A percentile compares a stretch with the other conserved stretches of the same genome.
Conservation (phyloP, 192 early-diverging fungal genomes). For the Coemansia sp. region DNA sequence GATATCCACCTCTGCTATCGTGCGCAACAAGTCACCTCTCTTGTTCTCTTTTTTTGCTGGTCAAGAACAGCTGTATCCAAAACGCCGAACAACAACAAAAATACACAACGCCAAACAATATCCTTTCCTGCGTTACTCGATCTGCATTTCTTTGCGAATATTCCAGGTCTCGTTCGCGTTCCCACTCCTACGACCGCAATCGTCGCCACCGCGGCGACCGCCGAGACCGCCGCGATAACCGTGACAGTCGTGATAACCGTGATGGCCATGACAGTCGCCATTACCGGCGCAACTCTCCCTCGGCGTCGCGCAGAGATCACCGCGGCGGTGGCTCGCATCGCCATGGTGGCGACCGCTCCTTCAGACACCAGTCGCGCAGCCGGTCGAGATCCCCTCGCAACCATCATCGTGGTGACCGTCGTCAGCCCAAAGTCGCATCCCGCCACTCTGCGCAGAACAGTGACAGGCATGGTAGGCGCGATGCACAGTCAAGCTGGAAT, state of each 20-base stretch:
- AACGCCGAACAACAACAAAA: background rate
- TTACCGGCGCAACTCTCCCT: constrained; percentile 10
- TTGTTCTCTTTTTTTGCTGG: background rate
- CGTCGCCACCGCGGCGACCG: constrained; percentile 16
- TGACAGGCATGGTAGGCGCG: background rate
- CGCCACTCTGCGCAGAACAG: constrained; percentile 11
- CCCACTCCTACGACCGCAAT: constrained; percentile 10
- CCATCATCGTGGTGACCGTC: constrained; percentile 1
- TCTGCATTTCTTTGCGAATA: constrained; percentile 2
- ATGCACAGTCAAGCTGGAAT: background rate
- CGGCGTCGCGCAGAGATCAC: constrained; percentile 16
- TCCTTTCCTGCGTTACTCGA: constrained; percentile 1
- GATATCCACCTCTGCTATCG: background rate
- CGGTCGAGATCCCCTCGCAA: constrained; percentile 15
- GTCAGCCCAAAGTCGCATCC: constrained; percentile 15
- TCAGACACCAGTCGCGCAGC: constrained; percentile 24
- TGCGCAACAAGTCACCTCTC: background rate
- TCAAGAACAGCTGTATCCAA: background rate
- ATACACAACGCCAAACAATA: background rate
- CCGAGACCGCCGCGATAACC: constrained; percentile 5
- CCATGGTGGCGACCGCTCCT: constrained; percentile 3
- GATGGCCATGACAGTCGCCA: constrained; percentile 12
- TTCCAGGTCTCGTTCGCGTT: constrained; percentile 26
- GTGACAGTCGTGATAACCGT: constrained; percentile 14
- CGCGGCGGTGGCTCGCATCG: constrained; percentile 17